Evolutionary conservation across 2,329 filamentous ascomycete genomes (phyloP).

Genomic region (Stagonosporopsis chrysanthemi): DNA sequence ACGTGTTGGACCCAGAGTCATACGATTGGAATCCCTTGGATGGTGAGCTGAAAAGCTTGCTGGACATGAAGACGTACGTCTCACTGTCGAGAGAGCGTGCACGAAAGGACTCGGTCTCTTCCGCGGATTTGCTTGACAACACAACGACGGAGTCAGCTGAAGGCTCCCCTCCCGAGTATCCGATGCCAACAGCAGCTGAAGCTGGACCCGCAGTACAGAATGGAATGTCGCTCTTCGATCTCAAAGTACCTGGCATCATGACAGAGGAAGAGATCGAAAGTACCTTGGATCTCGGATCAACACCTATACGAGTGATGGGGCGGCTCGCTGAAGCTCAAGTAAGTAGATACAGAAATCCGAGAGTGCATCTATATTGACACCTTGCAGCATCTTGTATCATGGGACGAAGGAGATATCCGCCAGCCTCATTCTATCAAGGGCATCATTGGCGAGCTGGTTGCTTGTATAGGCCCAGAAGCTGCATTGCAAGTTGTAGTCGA

Average conservation of each 20-base stretch:
- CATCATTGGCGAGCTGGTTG: conserved; percentile 71
- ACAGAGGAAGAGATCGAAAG: conserved; percentile 60
- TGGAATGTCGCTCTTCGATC: conserved; percentile 62
- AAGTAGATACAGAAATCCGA: conserved; percentile 23
- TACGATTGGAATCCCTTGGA: conserved; percentile 69
- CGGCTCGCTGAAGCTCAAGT: conserved; percentile 45
- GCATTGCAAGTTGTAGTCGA: conserved; percentile 66
- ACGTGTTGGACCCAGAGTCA: conserved; percentile 73
- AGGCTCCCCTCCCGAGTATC: conserved; percentile 31
- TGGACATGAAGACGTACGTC: conserved; percentile 65
- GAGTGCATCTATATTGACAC: conserved; percentile 22
- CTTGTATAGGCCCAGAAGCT: conserved; percentile 69
- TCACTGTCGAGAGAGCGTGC: conserved; percentile 50
- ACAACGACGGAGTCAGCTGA: neutral
- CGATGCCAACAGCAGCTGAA: conserved; percentile 37
- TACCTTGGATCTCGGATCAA: conserved; percentile 64
- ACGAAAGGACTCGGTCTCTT: conserved; percentile 23
- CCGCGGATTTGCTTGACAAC: conserved; percentile 1
- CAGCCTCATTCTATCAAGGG: conserved; percentile 65
- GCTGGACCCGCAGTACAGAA: conserved; percentile 45
- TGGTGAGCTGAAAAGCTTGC: conserved; percentile 57
- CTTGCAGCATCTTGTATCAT: conserved; percentile 64
- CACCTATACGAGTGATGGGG: conserved; percentile 61
- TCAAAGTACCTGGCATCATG: conserved; percentile 73
- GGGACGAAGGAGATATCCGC: conserved; percentile 62